Base-by-base conservation (phyloP, 2,329 filamentous ascomycete genomes). In the Cordyceps fumosorosea region DNA sequence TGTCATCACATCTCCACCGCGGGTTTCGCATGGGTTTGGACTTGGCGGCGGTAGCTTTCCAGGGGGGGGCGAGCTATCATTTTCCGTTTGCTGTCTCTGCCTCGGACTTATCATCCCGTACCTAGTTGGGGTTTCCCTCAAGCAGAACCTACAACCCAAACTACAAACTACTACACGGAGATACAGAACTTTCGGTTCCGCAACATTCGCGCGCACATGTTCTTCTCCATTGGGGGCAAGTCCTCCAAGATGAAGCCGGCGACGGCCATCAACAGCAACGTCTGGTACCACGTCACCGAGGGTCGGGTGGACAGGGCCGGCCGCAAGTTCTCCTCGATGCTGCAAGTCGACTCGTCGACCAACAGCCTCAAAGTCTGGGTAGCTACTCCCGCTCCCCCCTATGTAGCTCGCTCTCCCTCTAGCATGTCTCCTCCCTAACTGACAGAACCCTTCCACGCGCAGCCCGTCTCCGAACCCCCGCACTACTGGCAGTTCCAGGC, bases 271-370 rank as follows among this genome's bases (percentile, higher is more conserved):
- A 70, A 76, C 66, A 52, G 69, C 12, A 75, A 76, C 56, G 69
- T 64, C 20, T 76, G 74, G 74, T 75, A 72, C 62, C 67, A 73
- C 48, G 45, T 76, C n/a, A 71, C 68, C 4, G 74, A 76, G 60
- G 66, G 62, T 14, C 71, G 73, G n/a, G 72, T 75, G n/a, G 72
- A 74, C 62, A 64, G 66, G 61, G 64, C 12, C 65, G 63, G 14
- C 48, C 64, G 0, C 40, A 62, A 51, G 26, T 70, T 76, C n/a
- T n/a, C 42, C 3, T 53, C 60, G 59, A 68, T 64, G 45, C 58
- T 69, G 34, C 48, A 56, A 20, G 42, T 60, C 5, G 48, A 18
- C 14, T 48, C 48, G 18, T 20, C 60, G 24, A 29, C 50, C 14
- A 18, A 51, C 2, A 26, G 42, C 11, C 8, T 58, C 11, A n/a